Base-by-base conservation (phyloP, 2,329 filamentous ascomycete species). In the Orbilia ellipsospora region DNA sequence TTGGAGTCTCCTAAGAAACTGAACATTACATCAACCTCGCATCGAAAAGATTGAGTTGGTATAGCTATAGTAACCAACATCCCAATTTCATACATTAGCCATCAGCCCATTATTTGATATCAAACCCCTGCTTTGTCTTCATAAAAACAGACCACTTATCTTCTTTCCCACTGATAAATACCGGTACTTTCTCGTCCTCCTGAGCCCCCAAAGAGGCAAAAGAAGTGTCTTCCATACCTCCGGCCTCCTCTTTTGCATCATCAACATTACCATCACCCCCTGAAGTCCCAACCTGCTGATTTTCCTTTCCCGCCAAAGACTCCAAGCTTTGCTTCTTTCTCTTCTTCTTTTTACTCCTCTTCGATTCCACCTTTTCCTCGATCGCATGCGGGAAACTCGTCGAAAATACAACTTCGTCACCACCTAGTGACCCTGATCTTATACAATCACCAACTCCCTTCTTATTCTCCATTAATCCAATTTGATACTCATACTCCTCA, bases 71-170 rank as follows among this genome's bases (percentile, higher is more conserved):
- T 23, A 23, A 23, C 2, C 23, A 23, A 23, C 23, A 23, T 23
- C 23, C 23, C 23, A 36, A 7, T 36, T 36, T 36, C 6, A 6
- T 36, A 36, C 31, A 36, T 7, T 6, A 36, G 3, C 1, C 31
- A 36, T 7, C 10, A 36, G 3, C 1, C 5, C 5, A 36, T 36
- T 10, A n/a, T 23, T 55, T 16, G 7, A 15, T n/a, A 28, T 57
- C 42, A 50, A 66, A 50, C 2, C 62, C 51, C 23, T 66, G 62
- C 2, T 56, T 54, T 6, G 28, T 68, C 28, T n/a, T 52, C 36
- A 68, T 23, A 36, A 68, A 59, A 1, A 60, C 45, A 2, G 56
- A 61, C 15, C 40, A 42, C 18, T 36, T 10, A 23, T 61, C 56
- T 4, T 44, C 31, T 15, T 15, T n/a, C 0, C 64, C 64, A 20